Evolutionary conservation across 805 yeast genomes (phyloP), one percentile per base, ranked within the genome.

Genomic region (Vanderwaltozyma yarrowii): DNA sequence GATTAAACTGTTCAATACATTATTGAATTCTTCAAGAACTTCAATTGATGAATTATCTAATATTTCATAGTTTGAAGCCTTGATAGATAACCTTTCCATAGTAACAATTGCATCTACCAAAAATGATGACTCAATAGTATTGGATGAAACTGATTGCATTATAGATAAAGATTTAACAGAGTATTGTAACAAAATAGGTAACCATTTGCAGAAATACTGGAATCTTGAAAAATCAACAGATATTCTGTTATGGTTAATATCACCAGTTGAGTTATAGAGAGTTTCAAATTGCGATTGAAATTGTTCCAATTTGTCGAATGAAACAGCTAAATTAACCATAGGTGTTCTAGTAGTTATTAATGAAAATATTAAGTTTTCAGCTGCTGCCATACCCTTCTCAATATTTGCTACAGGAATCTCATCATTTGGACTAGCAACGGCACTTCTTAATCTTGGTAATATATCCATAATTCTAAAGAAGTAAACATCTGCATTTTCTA

Each of bases 381-480:
- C 64, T 8, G 78, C 76, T 8, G 87, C 86, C 49, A 86, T 64
- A 28, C 87, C 94, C 46, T 78, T 79, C 43, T 76, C 81, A 23
- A 83, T 71, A 53, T 82, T 94, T 2, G 72, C 64, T 11, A 42
- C 29, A 3, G 96, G 92, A 18, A 84, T 76, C 49, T 86, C 96
- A 7, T 75, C 80, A 8, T 78, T 71, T 12, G 78, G 73, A 12
- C 66, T 66, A 2, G 75, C 58, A 10, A 79, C 76, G 2, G 83
- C 64, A 15, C 78, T 71, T 50, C 95, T 71, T 40, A 89, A 62
- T 33, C 89, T 68, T 3, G 96, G 96, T 32, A 89, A 59, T 20
- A 88, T 53, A 49, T 92, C 97, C 27, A 92, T 60, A 8, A 85
- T 58, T 42, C 84, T 69, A 64, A 73, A 82, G 60, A 75, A 87